These are phyloP conservation scores for Aspergillus cavernicola DNA, from an alignment of 495 filamentous ascomycete species.

Conservation along the genomic window DNA sequence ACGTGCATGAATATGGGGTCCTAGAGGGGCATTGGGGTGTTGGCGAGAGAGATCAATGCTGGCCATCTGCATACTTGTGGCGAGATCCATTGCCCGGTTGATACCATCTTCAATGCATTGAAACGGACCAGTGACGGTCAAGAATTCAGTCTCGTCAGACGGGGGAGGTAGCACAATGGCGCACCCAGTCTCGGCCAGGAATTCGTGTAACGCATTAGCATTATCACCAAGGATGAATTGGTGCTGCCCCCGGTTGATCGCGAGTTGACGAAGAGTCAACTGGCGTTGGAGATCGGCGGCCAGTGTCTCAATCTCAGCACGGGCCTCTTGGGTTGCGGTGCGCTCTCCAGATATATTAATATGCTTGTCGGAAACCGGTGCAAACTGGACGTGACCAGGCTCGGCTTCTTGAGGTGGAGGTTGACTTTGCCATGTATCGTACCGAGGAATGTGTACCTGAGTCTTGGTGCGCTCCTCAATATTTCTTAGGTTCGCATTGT, in stretches of 20 bases:
- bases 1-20: conserved; percentile 71
- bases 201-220: conserved; percentile 73
- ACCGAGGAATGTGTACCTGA: conserved; percentile 73
- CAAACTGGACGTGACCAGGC: conserved; percentile 64
- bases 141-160: conserved; percentile 69
- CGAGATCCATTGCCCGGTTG: conserved; percentile 76
- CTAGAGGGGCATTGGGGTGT: conserved; percentile 67
- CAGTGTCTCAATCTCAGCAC: conserved; percentile 71
- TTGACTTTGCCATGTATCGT: conserved; percentile 67
- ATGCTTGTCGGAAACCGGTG: conserved; percentile 59
- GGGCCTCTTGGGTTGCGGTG: conserved; percentile 71
- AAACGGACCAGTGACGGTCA: conserved; percentile 78
- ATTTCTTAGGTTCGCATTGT: conserved; percentile 61
- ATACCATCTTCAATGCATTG: conserved; percentile 67
- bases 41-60: conserved; percentile 74
- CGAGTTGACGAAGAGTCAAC: conserved; percentile 67
- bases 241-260: conserved; percentile 74
- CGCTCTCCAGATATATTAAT: conserved; percentile 89
- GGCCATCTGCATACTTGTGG: conserved; percentile 73
- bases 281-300: conserved; percentile 66
- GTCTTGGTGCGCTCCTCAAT: conserved; percentile 70
- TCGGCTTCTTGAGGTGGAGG: conserved; percentile 63
- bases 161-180: conserved; percentile 71
- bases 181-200: conserved; percentile 88
- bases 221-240: conserved; percentile 86